These are phyloP conservation scores for Thoreauomyces humboldtii DNA, from an alignment of 192 early-diverging fungal genomes.

Conservation along the genomic window DNA sequence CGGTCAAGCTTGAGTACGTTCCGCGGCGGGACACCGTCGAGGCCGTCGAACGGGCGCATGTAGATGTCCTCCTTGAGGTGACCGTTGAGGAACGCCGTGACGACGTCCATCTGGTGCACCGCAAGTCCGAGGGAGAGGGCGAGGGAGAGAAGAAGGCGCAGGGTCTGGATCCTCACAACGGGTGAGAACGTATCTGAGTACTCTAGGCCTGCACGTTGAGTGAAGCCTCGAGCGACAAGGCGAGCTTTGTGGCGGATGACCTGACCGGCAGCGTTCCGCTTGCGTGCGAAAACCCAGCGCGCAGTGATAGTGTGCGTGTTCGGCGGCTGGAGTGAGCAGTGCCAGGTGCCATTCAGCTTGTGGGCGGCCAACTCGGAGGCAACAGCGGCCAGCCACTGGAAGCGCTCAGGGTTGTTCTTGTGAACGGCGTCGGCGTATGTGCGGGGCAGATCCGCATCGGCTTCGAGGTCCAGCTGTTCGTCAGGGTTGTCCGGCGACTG, in stretches of 20 bases:
- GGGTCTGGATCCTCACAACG: not conserved
- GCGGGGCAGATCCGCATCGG: not conserved
- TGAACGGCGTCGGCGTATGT: no score
- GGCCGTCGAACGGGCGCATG: no score
- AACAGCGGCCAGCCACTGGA: not conserved
- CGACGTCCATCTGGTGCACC: slow-evolving; percentile 20
- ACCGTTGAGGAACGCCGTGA: slow-evolving; percentile 31
- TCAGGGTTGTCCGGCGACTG: not conserved
- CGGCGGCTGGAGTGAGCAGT: not conserved
- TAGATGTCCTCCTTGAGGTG: not conserved
- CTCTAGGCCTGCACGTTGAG: slow-evolving; percentile 32
- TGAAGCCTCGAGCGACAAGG: slow-evolving; percentile 31
- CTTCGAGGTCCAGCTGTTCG: not conserved
- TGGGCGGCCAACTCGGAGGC: not conserved
- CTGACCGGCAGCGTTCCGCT: not conserved
- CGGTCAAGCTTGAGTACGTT: not conserved
- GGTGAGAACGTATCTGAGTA: slow-evolving; percentile 39
- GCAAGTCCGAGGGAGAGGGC: not conserved
- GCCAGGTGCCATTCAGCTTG: not conserved
- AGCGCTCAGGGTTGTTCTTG: no score
- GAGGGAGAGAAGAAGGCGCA: slow-evolving; percentile 8
- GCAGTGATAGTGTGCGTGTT: not conserved
- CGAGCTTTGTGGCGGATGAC: slow-evolving; percentile 30
- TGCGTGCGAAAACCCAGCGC: slow-evolving; percentile 4
- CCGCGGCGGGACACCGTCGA: no score